Base-by-base conservation (phyloP, 2,329 filamentous ascomycete genomes). In the Penicillium decumbens region DNA sequence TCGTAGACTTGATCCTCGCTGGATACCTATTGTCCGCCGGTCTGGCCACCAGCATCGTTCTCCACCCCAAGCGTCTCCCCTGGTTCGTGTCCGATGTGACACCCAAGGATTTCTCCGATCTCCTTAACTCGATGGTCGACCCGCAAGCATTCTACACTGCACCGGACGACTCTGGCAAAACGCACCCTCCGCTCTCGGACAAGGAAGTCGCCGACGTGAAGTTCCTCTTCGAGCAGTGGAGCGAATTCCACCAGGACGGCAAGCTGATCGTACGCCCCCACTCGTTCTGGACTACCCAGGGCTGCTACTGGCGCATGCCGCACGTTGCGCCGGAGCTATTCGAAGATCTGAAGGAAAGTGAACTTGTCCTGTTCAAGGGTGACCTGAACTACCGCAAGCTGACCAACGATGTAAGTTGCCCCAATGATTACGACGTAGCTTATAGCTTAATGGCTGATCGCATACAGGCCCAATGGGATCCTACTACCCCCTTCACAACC, bases 21-120 rank as follows among this genome's bases (percentile, higher is more conserved):
- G 92, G 91, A 0, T 98, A 95, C 67, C 78, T 98, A 12, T 78
- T 98, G 6, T 84, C 89, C 0, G 79, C 89, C 0, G 88, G 87
- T 0, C 81, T 98, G 5, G 93, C 93, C 0, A 96, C 91, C 0
- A 83, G 83, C 23, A 79, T 98, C 12, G 84, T 97, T 18, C 80
- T 98, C 8, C 91, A 95, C 64, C 91, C 93, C 44, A 98, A 98
- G 74, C 85, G 84, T 20, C 91, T 98, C 50, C 93, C 93, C 0
- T 98, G 93, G 93, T 98, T 97, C 66, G 93, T 98, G 41, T 96
- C 90, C 0, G 93, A 98, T 63, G 93, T 97, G 3, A 72, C 95
- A 9, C 91, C 92, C 0, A 79, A 76, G 35, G 93, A 98, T 72
- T 96, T 97, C 61, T 79, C 77, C 1, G 83, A 85, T n/a, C 80